These are phyloP conservation scores for Odontarrhena argentea DNA, from an alignment of 345 rosid species.

Conservation along the genomic window DNA sequence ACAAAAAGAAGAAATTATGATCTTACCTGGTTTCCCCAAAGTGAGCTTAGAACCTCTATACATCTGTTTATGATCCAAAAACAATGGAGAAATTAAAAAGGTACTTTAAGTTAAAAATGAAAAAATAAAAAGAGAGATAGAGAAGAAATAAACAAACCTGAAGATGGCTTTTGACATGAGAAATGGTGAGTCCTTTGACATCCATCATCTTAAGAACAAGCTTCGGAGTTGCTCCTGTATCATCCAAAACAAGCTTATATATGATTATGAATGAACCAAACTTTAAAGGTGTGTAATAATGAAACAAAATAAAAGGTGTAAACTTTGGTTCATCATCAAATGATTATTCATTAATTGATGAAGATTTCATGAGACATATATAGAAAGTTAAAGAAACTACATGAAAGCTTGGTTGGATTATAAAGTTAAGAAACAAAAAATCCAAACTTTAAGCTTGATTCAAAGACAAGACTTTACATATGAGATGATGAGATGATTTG, in stretches of 20 bases:
- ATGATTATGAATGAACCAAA: conserved; percentile 4
- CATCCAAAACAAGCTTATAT: conserved; percentile 14
- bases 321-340: not conserved
- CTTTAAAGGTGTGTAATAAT: not conserved
- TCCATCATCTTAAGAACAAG: conserved; percentile 97
- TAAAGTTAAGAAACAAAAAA: too few species aligned
- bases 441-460: not conserved
- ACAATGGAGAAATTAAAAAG: not conserved
- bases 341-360: too few species aligned
- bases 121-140: not conserved
- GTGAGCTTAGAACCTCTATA: conserved; percentile 86
- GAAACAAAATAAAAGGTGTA: not conserved
- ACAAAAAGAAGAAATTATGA: conserved; percentile 24
- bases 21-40: conserved; percentile 65
- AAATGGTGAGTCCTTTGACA: conserved; percentile 94
- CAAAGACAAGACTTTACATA: not conserved
- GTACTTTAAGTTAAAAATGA: not conserved
- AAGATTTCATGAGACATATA: too few species aligned
- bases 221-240: conserved; percentile 89
- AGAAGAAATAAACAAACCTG: conserved; percentile 51
- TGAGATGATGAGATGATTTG: not conserved
- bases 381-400: too few species aligned
- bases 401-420: too few species aligned
- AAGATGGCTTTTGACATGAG: conserved; percentile 98
- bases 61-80: conserved; percentile 57